Percentiles rank a stretch among this genome's conserved stretches.
phyloP scores from a whole-genome alignment of 345 rosid genomes.

The Turritis glabra region DNA sequence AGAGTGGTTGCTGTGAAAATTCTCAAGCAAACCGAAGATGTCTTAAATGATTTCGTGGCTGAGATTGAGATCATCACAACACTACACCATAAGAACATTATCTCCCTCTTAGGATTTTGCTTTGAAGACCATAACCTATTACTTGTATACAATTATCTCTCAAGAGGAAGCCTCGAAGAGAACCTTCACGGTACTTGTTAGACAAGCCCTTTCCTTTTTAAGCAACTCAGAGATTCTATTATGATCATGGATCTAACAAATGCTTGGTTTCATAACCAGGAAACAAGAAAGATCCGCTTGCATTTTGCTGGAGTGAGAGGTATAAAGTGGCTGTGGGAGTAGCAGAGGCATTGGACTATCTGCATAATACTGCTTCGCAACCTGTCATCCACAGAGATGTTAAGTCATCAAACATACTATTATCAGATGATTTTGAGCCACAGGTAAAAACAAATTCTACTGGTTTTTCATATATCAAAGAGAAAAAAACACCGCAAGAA shows the following conservation, averaged over 20 bases:
- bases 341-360: constrained; percentile 87
- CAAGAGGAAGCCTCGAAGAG: constrained; percentile 95
- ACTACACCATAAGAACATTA: constrained; percentile 73
- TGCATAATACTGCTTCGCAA: constrained; percentile 61
- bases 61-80: constrained; percentile 87
- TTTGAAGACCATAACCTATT: constrained; percentile 65
- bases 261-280: constrained; percentile 46
- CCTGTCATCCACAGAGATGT: constrained; percentile 92
- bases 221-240: not conserved
- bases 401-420: constrained; percentile 89
- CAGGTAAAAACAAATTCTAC: constrained; percentile 56
- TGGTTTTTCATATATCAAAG: not conserved
- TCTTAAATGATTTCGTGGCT: constrained; percentile 64
- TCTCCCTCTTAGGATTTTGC: constrained; percentile 86
- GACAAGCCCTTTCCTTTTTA: not conserved
- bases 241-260: constrained; percentile 18
- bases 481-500: not conserved
- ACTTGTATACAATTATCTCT: constrained; percentile 77
- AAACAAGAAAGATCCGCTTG: constrained; percentile 49
- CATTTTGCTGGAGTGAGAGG: constrained; percentile 80
- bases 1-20: constrained; percentile 93
- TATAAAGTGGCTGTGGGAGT: constrained; percentile 86
- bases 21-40: constrained; percentile 71
- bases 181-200: constrained; percentile 77
- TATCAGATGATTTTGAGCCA: constrained; percentile 88